Evolutionary conservation across 148 eudicot species (phyloP).

Genomic region (Pouteria glomerata): DNA sequence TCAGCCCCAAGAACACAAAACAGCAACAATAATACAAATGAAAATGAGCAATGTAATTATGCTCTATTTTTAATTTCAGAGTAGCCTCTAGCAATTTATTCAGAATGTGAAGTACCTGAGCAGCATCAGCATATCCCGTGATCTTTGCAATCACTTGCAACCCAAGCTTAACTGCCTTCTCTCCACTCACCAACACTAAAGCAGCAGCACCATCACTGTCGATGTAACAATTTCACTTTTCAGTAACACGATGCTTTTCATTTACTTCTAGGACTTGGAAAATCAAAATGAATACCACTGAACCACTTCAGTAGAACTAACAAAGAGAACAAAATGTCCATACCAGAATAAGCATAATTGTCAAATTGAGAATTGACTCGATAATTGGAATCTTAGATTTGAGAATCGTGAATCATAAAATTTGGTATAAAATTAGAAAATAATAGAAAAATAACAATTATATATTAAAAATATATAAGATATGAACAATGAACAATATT

Average conservation of each 20-base stretch:
- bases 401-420: too few relatives aligned
- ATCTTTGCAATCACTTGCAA: conserved; percentile 81
- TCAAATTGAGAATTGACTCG: too few relatives aligned
- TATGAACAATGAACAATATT: too few relatives aligned
- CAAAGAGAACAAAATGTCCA: neutral
- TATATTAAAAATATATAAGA: too few relatives aligned
- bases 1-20: conserved; percentile 10
- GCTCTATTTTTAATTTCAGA: neutral
- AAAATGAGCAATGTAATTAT: neutral
- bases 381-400: too few relatives aligned
- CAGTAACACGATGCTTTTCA: too few relatives aligned
- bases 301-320: neutral
- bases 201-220: conserved; percentile 99
- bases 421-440: too few relatives aligned
- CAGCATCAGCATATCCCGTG: conserved; percentile 93
- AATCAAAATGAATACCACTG: neutral
- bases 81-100: neutral
- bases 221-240: conserved; percentile 9
- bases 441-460: too few relatives aligned
- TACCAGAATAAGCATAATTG: too few relatives aligned
- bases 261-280: conserved; percentile 3
- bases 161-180: conserved; percentile 82
- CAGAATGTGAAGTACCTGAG: conserved; percentile 55
- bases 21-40: neutral
- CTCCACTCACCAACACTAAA: conserved; percentile 88